Percentiles rank a stretch among this genome's conserved stretches.
These are phyloP conservation scores for Dothidotthia symphoricarpi DNA, from an alignment of 2,329 filamentous ascomycete genomes.

Conservation along the genomic window DNA sequence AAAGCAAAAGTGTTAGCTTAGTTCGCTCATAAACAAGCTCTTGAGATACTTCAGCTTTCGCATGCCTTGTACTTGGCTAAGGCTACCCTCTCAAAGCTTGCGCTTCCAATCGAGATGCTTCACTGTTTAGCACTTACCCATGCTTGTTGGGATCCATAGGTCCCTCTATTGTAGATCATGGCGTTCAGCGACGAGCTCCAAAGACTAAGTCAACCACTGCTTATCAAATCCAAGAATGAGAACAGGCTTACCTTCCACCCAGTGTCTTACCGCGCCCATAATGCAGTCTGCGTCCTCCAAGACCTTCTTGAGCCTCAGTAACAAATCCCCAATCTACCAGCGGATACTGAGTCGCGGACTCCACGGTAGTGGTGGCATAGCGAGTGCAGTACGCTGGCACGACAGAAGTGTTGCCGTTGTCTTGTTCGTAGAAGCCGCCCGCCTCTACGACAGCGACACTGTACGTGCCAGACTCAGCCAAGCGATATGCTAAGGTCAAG, in stretches of 20 bases:
- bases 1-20: too few relatives aligned
- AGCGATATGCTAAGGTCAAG: background rate
- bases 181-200: background rate
- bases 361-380: background rate
- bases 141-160: background rate
- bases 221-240: background rate
- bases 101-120: too few relatives aligned
- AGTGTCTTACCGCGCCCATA: background rate
- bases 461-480: background rate
- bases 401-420: background rate
- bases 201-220: background rate
- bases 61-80: too few relatives aligned
- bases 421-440: slow-evolving; percentile 7
- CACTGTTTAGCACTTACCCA: background rate
- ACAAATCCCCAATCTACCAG: background rate
- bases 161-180: background rate
- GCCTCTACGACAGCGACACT: slow-evolving; percentile 4
- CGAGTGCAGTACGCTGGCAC: slow-evolving; percentile 1
- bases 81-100: too few relatives aligned
- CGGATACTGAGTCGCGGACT: background rate
- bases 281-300: slow-evolving; percentile 1
- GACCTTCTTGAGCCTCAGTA: background rate
- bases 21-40: too few relatives aligned
- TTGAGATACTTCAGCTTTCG: too few relatives aligned
- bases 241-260: background rate